Percentiles rank a stretch among this genome's conserved stretches.
Evolutionary conservation across 2,329 filamentous ascomycete genomes (phyloP).

Genomic region (Xylaria sp.): DNA sequence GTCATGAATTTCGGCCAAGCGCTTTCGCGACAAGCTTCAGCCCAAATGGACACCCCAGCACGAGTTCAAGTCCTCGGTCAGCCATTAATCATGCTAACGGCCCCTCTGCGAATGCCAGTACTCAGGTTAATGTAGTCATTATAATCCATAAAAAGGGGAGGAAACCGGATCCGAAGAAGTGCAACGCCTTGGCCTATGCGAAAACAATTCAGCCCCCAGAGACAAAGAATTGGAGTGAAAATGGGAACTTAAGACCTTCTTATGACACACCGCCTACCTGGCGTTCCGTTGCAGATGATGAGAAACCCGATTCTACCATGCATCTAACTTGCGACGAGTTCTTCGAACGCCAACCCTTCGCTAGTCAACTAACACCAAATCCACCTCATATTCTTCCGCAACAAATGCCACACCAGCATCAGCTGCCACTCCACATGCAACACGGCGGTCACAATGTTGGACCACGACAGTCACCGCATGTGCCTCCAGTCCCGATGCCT

Average conservation of each 20-base stretch:
- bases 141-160: constrained; percentile 78
- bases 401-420: constrained; percentile 79
- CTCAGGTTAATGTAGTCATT: constrained; percentile 50
- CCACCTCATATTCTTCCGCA: constrained; percentile 76
- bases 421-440: constrained; percentile 84
- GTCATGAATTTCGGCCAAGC: constrained; percentile 85
- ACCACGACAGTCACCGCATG: constrained; percentile 77
- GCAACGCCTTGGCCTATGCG: constrained; percentile 64
- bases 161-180: constrained; percentile 77
- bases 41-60: constrained; percentile 73
- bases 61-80: constrained; percentile 77
- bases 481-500: constrained; percentile 81
- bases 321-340: constrained; percentile 77
- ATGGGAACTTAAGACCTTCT: constrained; percentile 84
- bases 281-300: constrained; percentile 77
- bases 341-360: constrained; percentile 76
- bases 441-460: constrained; percentile 75
- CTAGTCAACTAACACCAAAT: constrained; percentile 74
- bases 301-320: constrained; percentile 74
- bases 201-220: constrained; percentile 64
- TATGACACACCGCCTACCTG: constrained; percentile 89
- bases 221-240: constrained; percentile 74
- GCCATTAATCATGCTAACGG: constrained; percentile 63
- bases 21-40: constrained; percentile 84
- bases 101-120: constrained; percentile 42